phyloP scores from a whole-genome alignment of 805 yeast genomes.

The Hanseniaspora pseudoguilliermondii region DNA sequence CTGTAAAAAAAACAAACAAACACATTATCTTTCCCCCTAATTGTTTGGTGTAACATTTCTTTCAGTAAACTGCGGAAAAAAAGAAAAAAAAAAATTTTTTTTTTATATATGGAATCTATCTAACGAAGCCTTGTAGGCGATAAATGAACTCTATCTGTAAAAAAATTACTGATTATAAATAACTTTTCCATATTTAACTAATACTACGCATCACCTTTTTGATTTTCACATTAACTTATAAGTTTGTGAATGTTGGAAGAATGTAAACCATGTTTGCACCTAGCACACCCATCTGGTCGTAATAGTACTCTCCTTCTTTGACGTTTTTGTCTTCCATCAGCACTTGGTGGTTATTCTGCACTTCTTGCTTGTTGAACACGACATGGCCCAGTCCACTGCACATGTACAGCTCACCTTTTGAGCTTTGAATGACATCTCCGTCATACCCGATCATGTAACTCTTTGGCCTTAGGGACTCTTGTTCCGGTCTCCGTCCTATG shows the following conservation, averaged over 20 bases:
- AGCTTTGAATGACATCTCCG: neutral
- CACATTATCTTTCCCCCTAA: too few relatives aligned
- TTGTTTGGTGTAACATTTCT: too few relatives aligned
- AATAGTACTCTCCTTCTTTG: neutral
- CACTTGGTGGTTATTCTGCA: neutral
- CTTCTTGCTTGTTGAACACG: neutral
- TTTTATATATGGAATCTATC: too few relatives aligned
- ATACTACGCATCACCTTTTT: too few relatives aligned
- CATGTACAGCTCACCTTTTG: neutral
- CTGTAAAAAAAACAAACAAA: too few relatives aligned
- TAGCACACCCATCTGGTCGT: neutral
- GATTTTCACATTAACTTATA: neutral
- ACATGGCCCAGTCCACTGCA: neutral
- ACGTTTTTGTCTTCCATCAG: neutral
- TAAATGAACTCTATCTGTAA: too few relatives aligned
- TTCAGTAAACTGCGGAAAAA: too few relatives aligned
- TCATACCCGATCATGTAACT: neutral
- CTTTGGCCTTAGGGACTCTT: neutral
- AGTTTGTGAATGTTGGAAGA: constrained; percentile 1
- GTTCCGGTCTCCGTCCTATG: neutral
- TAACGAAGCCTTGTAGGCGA: too few relatives aligned
- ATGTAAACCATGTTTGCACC: neutral
- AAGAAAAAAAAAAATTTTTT: too few relatives aligned
- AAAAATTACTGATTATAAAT: too few relatives aligned
- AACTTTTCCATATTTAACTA: too few relatives aligned